These are phyloP conservation scores for Sanghuangporus sanghuang DNA, from an alignment of 1,284 basidiomycete species.

Conservation along the genomic window DNA sequence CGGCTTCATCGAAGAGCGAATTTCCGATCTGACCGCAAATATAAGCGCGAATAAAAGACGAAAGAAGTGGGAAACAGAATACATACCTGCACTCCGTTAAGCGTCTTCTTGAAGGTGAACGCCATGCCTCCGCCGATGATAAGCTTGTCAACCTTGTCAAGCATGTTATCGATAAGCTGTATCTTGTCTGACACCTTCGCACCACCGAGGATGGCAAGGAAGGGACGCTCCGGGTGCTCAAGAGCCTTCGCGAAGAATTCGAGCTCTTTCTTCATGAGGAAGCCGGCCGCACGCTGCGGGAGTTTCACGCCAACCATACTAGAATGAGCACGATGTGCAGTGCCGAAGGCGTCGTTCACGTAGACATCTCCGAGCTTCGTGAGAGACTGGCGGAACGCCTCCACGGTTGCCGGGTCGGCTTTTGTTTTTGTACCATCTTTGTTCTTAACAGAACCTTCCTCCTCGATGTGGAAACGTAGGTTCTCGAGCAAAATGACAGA, in stretches of 20 bases:
- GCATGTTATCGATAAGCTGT: slow-evolving; percentile 97
- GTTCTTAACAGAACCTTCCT: slow-evolving; percentile 94
- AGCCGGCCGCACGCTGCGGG: slow-evolving; percentile 90
- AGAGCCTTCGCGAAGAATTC: slow-evolving; percentile 98
- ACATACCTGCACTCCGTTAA: slow-evolving; percentile 72
- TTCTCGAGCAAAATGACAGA: slow-evolving; percentile 95
- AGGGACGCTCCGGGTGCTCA: slow-evolving; percentile 91
- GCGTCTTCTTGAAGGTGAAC: slow-evolving; percentile 98
- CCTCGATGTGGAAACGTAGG: slow-evolving; percentile 97
- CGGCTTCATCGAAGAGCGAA: slow-evolving; percentile 91
- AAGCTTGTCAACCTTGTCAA: slow-evolving; percentile 96
- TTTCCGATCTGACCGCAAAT: slow-evolving; percentile 70
- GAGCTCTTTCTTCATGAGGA: slow-evolving; percentile 98
- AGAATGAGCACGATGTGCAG: slow-evolving; percentile 96
- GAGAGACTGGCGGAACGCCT: slow-evolving; percentile 82
- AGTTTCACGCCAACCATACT: slow-evolving; percentile 98
- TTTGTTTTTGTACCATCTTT: slow-evolving; percentile 91
- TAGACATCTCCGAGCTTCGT: slow-evolving; percentile 96
- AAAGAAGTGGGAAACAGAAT: slow-evolving; percentile 3
- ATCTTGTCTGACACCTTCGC: slow-evolving; percentile 99
- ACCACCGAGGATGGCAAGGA: slow-evolving; percentile 97
- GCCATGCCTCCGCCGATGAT: slow-evolving; percentile 99
- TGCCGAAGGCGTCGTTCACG: slow-evolving; percentile 98
- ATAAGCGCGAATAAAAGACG: slow-evolving; percentile 12
- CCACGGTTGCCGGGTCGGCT: slow-evolving; percentile 80